Evolutionary conservation across 2,329 filamentous ascomycete species (phyloP).

Genomic region (Dryadomyces sulphureus): DNA sequence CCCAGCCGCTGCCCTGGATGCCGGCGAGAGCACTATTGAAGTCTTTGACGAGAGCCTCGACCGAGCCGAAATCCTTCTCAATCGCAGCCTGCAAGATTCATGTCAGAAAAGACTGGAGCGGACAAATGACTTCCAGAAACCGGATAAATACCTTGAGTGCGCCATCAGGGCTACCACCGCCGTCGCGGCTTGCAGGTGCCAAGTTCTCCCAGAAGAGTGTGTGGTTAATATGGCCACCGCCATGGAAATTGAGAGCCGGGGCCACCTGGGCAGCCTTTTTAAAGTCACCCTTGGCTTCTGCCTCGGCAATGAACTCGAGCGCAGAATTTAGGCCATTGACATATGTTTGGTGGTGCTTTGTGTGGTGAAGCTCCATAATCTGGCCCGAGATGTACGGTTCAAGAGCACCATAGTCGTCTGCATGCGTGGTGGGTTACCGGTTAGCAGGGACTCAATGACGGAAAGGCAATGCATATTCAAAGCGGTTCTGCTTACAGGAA

Average conservation of each 20-base stretch:
- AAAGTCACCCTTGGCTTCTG: conserved; percentile 46
- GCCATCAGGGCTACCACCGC: conserved; percentile 44
- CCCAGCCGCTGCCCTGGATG: conserved; percentile 81
- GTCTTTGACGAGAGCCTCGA: conserved; percentile 48
- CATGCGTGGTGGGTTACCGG: neutral
- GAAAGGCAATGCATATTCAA: neutral
- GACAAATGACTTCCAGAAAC: neutral
- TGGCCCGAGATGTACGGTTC: conserved; percentile 66
- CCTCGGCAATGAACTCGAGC: conserved; percentile 43
- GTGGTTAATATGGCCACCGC: conserved; percentile 88
- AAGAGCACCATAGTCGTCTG: conserved; percentile 93
- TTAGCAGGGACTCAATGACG: neutral
- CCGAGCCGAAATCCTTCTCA: conserved; percentile 50
- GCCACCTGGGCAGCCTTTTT: conserved; percentile 34
- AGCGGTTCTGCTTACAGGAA: conserved; percentile 25
- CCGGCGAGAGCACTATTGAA: conserved; percentile 55
- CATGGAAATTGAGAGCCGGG: conserved; percentile 64
- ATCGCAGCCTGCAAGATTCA: conserved; percentile 33
- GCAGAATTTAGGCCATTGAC: conserved; percentile 61
- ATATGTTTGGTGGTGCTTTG: conserved; percentile 68
- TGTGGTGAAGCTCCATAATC: conserved; percentile 72
- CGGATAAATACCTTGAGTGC: conserved; percentile 38
- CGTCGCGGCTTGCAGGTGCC: conserved; percentile 46
- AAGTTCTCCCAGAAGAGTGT: conserved; percentile 85
- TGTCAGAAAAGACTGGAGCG: neutral